Conservation (phyloP, 176 grass and related monocot genomes). For the Phoenix roebelenii region DNA sequence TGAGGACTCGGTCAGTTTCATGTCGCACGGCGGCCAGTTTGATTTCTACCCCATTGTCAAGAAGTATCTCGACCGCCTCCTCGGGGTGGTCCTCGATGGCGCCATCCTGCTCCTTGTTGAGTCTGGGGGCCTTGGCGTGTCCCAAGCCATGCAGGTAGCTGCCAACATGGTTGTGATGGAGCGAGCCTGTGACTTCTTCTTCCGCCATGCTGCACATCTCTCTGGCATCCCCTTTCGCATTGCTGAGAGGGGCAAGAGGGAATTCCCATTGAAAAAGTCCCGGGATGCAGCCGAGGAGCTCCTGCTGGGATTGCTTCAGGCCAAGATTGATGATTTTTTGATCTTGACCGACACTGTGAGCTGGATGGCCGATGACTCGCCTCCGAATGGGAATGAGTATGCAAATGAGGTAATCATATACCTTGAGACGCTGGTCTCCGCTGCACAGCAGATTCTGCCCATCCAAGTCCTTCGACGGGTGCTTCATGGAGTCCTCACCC, state of each 20-base stretch:
- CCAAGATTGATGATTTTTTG: slow-evolving; percentile 81
- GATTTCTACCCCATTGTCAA: slow-evolving; percentile 74
- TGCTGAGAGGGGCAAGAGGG: slow-evolving; percentile 54
- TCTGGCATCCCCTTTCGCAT: slow-evolving; percentile 71
- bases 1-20: slow-evolving; percentile 94
- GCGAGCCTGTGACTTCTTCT: slow-evolving; percentile 91
- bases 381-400: slow-evolving; percentile 74
- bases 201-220: slow-evolving; percentile 69
- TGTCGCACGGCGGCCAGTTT: slow-evolving; percentile 85
- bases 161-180: slow-evolving; percentile 95
- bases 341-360: slow-evolving; percentile 57
- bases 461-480: slow-evolving; percentile 53
- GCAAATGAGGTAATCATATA: slow-evolving; percentile 85
- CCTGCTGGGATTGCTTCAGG: slow-evolving; percentile 44
- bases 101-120: slow-evolving; percentile 63
- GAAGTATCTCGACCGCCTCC: slow-evolving; percentile 87
- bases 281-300: slow-evolving; percentile 65
- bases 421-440: slow-evolving; percentile 76
- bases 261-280: slow-evolving; percentile 68
- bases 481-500: slow-evolving; percentile 60
- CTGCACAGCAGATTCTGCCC: slow-evolving; percentile 81
- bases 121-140: slow-evolving; percentile 64
- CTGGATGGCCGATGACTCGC: slow-evolving; percentile 80
- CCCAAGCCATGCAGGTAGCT: slow-evolving; percentile 90
- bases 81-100: slow-evolving; percentile 56